Evolutionary conservation across 2,329 filamentous ascomycete genomes (phyloP), one percentile per base, ranked within the genome.

Genomic region (Phoma sp.): DNA sequence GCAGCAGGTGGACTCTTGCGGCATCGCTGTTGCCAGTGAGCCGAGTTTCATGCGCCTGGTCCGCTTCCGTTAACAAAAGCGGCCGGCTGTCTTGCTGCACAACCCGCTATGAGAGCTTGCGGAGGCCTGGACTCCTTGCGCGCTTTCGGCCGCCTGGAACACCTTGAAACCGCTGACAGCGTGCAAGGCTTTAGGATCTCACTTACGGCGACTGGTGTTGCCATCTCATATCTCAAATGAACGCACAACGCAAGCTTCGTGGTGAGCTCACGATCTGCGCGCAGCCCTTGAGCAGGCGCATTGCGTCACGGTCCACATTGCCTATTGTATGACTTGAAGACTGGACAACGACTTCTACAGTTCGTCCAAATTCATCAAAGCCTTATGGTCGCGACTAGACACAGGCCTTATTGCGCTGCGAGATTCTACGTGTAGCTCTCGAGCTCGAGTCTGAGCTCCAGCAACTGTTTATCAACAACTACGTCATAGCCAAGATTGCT

Each of bases 381-480:
- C n/a, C 27, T 29, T 29, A 9, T 29, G 27, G 9, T 29, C 9
- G 27, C 27, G 9, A 29, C 9, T 9, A 29, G 9, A 29, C 27
- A 9, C 9, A 6, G 27, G 10, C 10, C 32, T 33, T 5, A 33
- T 33, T 11, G 10, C 37, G 35, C 11, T 29, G 18, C 22, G 24
- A 36, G 24, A 7, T 4, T 25, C 29, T 25, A 14, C 11, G 11
- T 29, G 29, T 23, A 18, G 4, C 24, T 22, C 10, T 36, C 33
- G 7, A 39, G 44, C 44, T 40, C 13, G 4, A 33, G 32, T 11
- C 13, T 33, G 14, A 37, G 49, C 61, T 61, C 51, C 23, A 35
- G 49, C 47, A 55, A 54, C 56, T 53, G 36, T 32, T 47, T 40
- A 42, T 46, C 52, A 62, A 62, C 55, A 60, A 57, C 55, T 53